These are phyloP conservation scores for Dioszegia aurantiaca DNA, from an alignment of 768 basidiomycete genomes.

Conservation along the genomic window DNA sequence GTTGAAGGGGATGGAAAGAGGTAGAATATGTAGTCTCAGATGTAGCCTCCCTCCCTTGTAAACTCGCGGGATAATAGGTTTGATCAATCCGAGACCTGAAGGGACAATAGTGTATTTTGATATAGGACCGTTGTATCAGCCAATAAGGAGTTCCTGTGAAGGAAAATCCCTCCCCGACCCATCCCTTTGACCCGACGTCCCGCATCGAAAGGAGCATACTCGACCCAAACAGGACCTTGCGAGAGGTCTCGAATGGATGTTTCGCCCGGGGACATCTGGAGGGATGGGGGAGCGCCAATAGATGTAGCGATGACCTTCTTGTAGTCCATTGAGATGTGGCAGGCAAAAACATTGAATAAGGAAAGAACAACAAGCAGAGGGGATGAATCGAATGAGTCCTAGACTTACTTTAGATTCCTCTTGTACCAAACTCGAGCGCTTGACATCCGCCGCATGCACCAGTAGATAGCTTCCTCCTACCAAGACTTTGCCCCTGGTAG, in stretches of 20 bases:
- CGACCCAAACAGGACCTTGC: conserved; percentile 59
- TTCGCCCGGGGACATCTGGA: conserved; percentile 26
- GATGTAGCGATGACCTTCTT: conserved; percentile 88
- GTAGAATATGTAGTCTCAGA: conserved; percentile 66
- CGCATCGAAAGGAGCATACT: conserved; percentile 6
- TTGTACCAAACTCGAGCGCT: conserved; percentile 45
- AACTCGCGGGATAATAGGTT: conserved; percentile 64
- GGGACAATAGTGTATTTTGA: conserved; percentile 47
- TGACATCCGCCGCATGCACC: conserved; percentile 64
- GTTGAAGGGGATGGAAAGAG: no score
- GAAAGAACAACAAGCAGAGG: conserved; percentile 10
- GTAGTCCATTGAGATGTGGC: conserved; percentile 59
- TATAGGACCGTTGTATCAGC: conserved; percentile 98
- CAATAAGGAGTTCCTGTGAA: conserved; percentile 54
- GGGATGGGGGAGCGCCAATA: conserved; percentile 62
- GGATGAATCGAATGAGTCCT: not conserved
- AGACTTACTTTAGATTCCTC: conserved; percentile 63
- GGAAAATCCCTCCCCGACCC: conserved; percentile 4
- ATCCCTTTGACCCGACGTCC: not conserved
- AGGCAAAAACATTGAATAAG: not conserved
- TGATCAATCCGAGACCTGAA: conserved; percentile 54
- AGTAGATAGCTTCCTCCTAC: conserved; percentile 88
- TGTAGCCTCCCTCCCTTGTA: conserved; percentile 73
- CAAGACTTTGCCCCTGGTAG: conserved; percentile 65
- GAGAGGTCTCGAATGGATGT: conserved; percentile 58